Base-by-base conservation (phyloP, 2,329 filamentous ascomycete species). In the Hymenoscyphus salicellus region DNA sequence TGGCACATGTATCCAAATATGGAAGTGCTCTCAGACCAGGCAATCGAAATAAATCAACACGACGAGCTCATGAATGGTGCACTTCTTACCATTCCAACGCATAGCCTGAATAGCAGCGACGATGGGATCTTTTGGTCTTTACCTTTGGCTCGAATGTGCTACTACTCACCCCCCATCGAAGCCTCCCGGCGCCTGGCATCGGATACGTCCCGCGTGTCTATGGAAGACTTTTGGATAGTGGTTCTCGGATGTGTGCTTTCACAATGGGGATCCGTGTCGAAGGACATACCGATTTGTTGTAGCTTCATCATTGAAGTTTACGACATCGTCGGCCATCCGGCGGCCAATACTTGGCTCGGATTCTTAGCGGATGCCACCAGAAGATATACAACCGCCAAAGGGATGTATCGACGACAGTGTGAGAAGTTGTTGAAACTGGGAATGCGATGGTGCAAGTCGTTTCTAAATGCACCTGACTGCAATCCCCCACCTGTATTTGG, bases 1-100 rank as follows among this genome's bases (percentile, higher is more conserved):
- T 71, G 69, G 69, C 66, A 70, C 59, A 58, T 71, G 20, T 71
- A 68, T 56, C 69, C 68, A 10, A 66, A 70, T 43, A 26, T 70
- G n/a, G 38, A 58, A 8, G 55, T 63, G 4, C 23, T 65, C 43
- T 16, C 16, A 20, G n/a, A 56, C 26, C 20, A 38, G 6, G 8
- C 23, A 0, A n/a, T 38, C 14, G 55, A 67, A 26, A 61, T 70
- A 14, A 26, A 63, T 2, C 66, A 70, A 26, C 38, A 70, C 10
- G 70, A 72, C 64, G 52, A 36, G 3, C 41, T 71, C 5, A 43
- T 72, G 23, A 23, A 55, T n/a, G 64, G 66, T 1, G 71, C 63
- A 16, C 33, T 64, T 17, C n/a, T 72, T 28, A 72, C 69, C 5
- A 52, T 71, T 32, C 28, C 55, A 56, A 56, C 23, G 14, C 26